Evolutionary conservation across 768 basidiomycete genomes (phyloP), one percentile per base, ranked within the genome.

Genomic region (Termitomyces sp.): DNA sequence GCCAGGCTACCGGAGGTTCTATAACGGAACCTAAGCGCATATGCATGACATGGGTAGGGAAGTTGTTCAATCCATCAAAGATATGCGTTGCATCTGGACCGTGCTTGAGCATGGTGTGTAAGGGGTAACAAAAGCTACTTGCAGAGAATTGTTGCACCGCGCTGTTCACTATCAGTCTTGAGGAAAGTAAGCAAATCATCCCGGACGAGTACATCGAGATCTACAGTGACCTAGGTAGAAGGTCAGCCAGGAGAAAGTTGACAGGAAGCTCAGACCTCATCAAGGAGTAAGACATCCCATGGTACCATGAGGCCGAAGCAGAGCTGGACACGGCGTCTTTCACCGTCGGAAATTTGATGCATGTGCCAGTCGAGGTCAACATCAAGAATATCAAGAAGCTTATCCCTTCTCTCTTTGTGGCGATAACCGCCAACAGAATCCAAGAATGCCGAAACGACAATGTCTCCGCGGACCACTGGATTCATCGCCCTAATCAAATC

Each of bases 351-450:
- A 58, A 99, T 95, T 58, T 86, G 73, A 67, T 96, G 92, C 92
- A 96, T 95, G 61, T 85, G 92, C 94, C 92, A 99, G 67, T 94
- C 90, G 20, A 98, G 74, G 73, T 99, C 97, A 57, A 99, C 84
- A 68, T 98, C 95, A 44, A 98, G 76, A 59, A 99, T 90, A 71
- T 94, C 88, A 54, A 99, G 85, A 3, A 99, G 79, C 7, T 67
- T 72, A 69, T 99, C 92, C 43, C 96, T 79, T 32, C 94, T 81
- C 63, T 86, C 88, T 70, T 96, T 96, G 74, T 98, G 83, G 54
- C 94, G 80, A 69, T 97, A 98, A 0, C 97, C 97, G 14, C 97
- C 97, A 5, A 99, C 92, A 18, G 93, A 95, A 70, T 99, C 92
- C n/a, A 99, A 77, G 71, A 99, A 99, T 49, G 84, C 78, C n/a